A percentile compares a stretch with the other conserved stretches of the same genome.
Evolutionary conservation across 768 basidiomycete species (phyloP).

Genomic region (Tephrocybe sp.): DNA sequence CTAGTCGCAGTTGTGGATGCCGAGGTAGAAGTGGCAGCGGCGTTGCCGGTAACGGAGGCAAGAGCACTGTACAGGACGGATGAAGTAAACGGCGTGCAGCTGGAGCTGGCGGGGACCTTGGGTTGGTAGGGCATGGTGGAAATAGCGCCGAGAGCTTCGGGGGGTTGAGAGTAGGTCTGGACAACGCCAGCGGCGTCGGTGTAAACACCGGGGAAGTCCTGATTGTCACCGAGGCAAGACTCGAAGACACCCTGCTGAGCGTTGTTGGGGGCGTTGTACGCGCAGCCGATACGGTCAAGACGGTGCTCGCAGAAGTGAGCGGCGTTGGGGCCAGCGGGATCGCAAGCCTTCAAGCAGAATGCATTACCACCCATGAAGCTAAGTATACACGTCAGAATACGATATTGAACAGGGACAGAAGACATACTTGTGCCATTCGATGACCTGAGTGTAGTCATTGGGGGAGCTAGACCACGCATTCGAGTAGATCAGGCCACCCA

Average conservation of each 20-base stretch:
- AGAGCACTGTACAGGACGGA: slow-evolving; percentile 28
- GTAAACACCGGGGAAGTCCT: slow-evolving; percentile 56
- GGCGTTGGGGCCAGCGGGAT: slow-evolving; percentile 50
- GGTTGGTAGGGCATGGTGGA: slow-evolving; percentile 36
- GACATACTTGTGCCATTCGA: slow-evolving; percentile 66
- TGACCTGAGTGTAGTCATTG: slow-evolving; percentile 48
- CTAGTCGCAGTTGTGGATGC: not conserved
- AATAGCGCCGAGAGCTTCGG: slow-evolving; percentile 36
- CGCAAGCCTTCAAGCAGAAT: slow-evolving; percentile 76
- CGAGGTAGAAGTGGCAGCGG: not conserved
- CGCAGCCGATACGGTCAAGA: slow-evolving; percentile 72
- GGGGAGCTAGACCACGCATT: slow-evolving; percentile 46
- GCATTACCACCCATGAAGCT: slow-evolving; percentile 68
- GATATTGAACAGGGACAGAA: not conserved
- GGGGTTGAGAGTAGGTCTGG: slow-evolving; percentile 40
- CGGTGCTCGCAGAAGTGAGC: slow-evolving; percentile 65
- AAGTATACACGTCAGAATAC: not conserved
- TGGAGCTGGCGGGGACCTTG: slow-evolving; percentile 34
- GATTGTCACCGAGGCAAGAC: slow-evolving; percentile 63
- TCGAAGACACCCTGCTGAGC: slow-evolving; percentile 61
- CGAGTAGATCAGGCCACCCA: slow-evolving; percentile 70
- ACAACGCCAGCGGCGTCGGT: slow-evolving; percentile 33
- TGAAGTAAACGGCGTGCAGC: slow-evolving; percentile 32
- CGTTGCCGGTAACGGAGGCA: slow-evolving; percentile 13
- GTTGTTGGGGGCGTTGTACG: slow-evolving; percentile 67